Percentiles rank a stretch among this genome's conserved stretches.
phyloP scores from a whole-genome alignment of 2,329 filamentous ascomycete species.

The Alternaria triticimaculans region DNA sequence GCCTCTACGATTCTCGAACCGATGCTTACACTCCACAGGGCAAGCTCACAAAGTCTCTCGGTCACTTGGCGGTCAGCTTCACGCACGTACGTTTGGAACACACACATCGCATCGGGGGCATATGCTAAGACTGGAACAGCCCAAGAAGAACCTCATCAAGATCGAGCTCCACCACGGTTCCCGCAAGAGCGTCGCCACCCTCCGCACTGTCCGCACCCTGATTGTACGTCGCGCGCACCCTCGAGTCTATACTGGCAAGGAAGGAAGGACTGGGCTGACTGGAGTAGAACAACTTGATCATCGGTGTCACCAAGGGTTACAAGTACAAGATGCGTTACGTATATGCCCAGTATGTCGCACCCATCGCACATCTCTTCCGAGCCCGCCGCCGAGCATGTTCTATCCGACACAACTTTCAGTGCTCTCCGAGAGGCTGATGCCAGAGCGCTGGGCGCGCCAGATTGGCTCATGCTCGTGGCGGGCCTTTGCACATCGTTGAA shows the following conservation, averaged over 20 bases:
- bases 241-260: background rate
- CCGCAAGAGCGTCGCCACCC: conserved; percentile 96
- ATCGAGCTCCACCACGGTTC: conserved; percentile 99
- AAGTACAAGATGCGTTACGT: conserved; percentile 99
- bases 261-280: conserved; percentile 27
- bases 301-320: conserved; percentile 98
- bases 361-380: background rate
- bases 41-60: conserved; percentile 96
- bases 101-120: background rate
- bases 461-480: background rate
- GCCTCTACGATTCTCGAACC: conserved; percentile 8
- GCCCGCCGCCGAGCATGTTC: background rate
- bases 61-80: conserved; percentile 97
- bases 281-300: conserved; percentile 84
- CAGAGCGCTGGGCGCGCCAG: background rate
- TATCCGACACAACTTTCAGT: conserved; percentile 1
- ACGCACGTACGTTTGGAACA: conserved; percentile 59
- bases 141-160: conserved; percentile 84
- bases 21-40: conserved; percentile 59
- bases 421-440: background rate
- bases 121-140: conserved; percentile 47
- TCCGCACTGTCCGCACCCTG: conserved; percentile 96
- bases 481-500: background rate
- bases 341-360: conserved; percentile 75
- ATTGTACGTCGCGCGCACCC: conserved; percentile 61